Base-by-base conservation (phyloP, 164 flowering plant genomes). In the Protea cynaroides region DNA sequence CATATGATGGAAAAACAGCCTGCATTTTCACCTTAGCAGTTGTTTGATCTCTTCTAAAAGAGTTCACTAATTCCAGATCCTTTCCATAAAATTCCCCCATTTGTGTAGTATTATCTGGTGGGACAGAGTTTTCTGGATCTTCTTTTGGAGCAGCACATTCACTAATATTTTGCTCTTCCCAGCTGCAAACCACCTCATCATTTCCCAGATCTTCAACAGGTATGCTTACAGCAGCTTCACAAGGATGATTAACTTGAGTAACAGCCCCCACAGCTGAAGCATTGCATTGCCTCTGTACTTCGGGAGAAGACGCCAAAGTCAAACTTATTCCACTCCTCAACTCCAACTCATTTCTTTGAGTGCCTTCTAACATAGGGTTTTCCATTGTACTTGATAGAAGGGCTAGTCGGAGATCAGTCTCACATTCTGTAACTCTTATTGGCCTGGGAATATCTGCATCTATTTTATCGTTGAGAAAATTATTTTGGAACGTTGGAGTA, bases 1-100 rank as follows among this genome's bases (percentile, higher is more conserved):
- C 64, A 57, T 55, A 71, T 47, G 37, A 62, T 55, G 64, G 61
- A 63, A 60, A 19, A 61, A 25, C 54, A 23, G 13, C 46, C 29
- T 63, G 68, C 19, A 7, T 15, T 51, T 57, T 66, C 69, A 38
- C 36, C 61, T 56, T 54, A 25, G 46, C 60, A 38, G 53, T 52
- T 59, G 13, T 52, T 47, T 54, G 53, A 37, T 65, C 67, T 59
- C 21, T 74, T 44, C 18, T 36, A 23, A 36, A 15, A 52, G 53
- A 13, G 54, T 29, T 24, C 36, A 14, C 21, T n/a, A 24, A 23
- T 60, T 50, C 52, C 40, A 17, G 23, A 18, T 9, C 47, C 40
- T 22, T 36, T 67, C 34, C 10, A 3, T 25, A 17, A 14, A 14
- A 22, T 25, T 29, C 60, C 23, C 25, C 61, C 53, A 25, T 44